Base-by-base conservation (phyloP, 345 rosid species). In the Leavenworthia alabamica region DNA sequence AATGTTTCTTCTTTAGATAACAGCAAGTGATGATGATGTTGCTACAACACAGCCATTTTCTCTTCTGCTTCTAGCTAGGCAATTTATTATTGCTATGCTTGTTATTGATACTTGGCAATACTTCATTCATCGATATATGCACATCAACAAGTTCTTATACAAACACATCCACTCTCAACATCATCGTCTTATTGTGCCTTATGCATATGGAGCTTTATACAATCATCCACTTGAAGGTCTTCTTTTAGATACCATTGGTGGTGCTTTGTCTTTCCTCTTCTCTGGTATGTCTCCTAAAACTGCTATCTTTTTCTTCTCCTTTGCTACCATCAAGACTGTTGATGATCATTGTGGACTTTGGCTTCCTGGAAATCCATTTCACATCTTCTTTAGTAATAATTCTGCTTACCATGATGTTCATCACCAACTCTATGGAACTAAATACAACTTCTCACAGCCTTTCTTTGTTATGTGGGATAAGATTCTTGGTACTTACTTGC, bases 401-500 rank as follows among this genome's bases (percentile, higher is more conserved):
- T 77, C 89, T 12, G 95, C 89, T 37, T 88, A 88, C 49, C 95
- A 88, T 46, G 92, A 88, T 64, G 77, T 88, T 62, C 95, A 88
- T 68, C 95, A 88, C 43, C 95, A 88, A 62, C 86, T 88, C 24
- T 85, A 83, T n/a, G 95, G 95, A 3, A 83, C 42, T 56, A 87
- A 84, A 74, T 80, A 81, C 73, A 87, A 82, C 72, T 84, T 84
- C 75, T 83, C 91, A 3, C 95, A 82, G 71, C 95, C 95, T 3
- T 88, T 87, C 80, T 88, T 88, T 15, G 76, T 83, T 44, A 37
- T 76, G 79, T 88, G 92, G 95, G 95, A 88, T 70, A 66, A 68
- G 74, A 79, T 88, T 61, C 85, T 83, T 0, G 87, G 89, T 24
- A 87, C 91, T 14, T 65, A 87, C 62, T 72, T 84, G 95, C 82